phyloP scores from a whole-genome alignment of 352 stramenopile species.

The Phytopythium chamaehyphon region DNA sequence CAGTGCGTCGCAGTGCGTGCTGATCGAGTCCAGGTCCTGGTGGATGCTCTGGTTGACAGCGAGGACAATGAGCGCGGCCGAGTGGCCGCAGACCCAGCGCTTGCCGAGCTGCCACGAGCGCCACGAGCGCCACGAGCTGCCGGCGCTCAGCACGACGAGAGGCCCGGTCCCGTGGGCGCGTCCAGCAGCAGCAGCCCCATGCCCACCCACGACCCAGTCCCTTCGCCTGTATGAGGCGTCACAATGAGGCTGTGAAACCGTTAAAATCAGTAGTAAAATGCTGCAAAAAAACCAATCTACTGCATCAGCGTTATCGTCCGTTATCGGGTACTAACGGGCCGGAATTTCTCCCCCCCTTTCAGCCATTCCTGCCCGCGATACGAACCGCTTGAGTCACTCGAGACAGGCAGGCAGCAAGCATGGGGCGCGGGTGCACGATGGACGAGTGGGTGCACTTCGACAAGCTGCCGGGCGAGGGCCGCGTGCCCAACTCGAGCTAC shows the following conservation, averaged over 20 bases:
- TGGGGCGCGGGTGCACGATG: slow-evolving; percentile 74
- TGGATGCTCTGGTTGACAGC: slow-evolving; percentile 32
- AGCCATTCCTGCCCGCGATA: too few species aligned
- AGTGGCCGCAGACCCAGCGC: slow-evolving; percentile 84
- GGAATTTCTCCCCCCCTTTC: too few species aligned
- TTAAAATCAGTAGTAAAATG: too few species aligned
- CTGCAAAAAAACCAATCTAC: too few species aligned
- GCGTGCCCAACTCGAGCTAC: slow-evolving; percentile 76
- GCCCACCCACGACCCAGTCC: too few species aligned
- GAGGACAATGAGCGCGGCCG: slow-evolving; percentile 66
- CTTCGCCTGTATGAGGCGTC: too few species aligned
- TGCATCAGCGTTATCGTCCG: too few species aligned
- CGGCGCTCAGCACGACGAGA: slow-evolving; percentile 77
- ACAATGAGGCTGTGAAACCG: too few species aligned
- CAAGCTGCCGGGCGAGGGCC: slow-evolving; percentile 53
- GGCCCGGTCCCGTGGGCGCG: too few species aligned
- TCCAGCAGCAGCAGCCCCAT: too few species aligned
- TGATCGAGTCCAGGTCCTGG: slow-evolving; percentile 37
- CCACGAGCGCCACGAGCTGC: slow-evolving; percentile 63
- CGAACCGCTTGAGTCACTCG: background rate
- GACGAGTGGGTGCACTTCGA: slow-evolving; percentile 84
- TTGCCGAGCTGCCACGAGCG: slow-evolving; percentile 75
- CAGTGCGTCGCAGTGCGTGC: slow-evolving; percentile 45
- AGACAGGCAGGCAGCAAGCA: slow-evolving; percentile 14
- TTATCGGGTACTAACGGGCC: too few species aligned